phyloP scores from a whole-genome alignment of 2,329 filamentous ascomycete genomes.

The Epichloe bromicola region DNA sequence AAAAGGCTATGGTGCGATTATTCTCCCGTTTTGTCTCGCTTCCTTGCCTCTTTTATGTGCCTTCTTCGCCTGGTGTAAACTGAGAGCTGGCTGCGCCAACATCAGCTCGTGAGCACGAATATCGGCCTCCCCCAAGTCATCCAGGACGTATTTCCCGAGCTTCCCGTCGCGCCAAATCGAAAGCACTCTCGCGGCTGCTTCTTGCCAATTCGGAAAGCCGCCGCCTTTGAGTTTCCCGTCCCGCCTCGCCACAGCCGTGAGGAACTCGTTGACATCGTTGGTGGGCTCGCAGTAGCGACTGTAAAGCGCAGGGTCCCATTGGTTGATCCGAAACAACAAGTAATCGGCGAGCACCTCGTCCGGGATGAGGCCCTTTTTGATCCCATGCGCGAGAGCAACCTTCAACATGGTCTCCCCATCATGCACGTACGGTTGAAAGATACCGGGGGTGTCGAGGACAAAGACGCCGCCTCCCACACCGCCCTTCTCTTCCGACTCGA shows the following conservation, averaged over 20 bases:
- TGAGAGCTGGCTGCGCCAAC: conserved; percentile 36
- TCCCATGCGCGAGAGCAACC: conserved; percentile 77
- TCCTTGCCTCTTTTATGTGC: conserved; percentile 45
- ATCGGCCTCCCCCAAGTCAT: conserved; percentile 54
- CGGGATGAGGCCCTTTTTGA: conserved; percentile 78
- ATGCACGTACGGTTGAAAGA: conserved; percentile 85
- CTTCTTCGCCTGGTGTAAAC: conserved; percentile 58
- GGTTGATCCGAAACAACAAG: conserved; percentile 73
- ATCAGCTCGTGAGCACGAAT: conserved; percentile 36
- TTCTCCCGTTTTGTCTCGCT: conserved; percentile 23
- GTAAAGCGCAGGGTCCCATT: conserved; percentile 49
- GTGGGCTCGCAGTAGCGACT: conserved; percentile 53
- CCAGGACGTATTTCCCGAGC: conserved; percentile 66
- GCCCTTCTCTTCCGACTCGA: conserved; percentile 28
- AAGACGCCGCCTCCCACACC: conserved; percentile 53
- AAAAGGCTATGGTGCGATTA: not conserved
- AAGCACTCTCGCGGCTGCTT: conserved; percentile 67
- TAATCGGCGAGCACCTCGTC: conserved; percentile 77
- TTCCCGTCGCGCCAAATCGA: conserved; percentile 69
- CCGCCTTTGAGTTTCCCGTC: conserved; percentile 67
- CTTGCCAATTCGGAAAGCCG: conserved; percentile 55
- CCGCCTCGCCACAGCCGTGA: conserved; percentile 56
- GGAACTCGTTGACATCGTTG: conserved; percentile 65
- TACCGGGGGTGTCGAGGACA: conserved; percentile 82
- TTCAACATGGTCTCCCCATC: conserved; percentile 86